phyloP scores from a whole-genome alignment of 257 asterid species.

The Phtheirospermum japonicum region DNA sequence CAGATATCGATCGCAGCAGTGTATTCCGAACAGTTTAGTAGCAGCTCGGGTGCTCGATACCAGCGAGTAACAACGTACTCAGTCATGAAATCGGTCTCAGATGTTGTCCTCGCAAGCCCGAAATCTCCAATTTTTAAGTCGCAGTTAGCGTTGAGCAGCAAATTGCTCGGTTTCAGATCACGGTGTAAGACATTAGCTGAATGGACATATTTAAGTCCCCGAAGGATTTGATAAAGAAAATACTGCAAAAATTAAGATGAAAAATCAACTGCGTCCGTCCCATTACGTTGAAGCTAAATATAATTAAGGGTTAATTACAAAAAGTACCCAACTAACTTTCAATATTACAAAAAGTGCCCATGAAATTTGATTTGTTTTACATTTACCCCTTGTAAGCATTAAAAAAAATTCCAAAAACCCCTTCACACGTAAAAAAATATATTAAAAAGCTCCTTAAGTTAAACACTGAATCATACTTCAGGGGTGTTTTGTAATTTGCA shows the following conservation, averaged over 20 bases:
- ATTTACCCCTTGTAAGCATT: too few species aligned
- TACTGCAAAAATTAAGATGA: conserved; percentile 55
- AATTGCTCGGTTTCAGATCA: conserved; percentile 91
- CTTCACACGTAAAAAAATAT: too few species aligned
- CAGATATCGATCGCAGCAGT: conserved; percentile 96
- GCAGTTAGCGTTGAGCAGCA: conserved; percentile 81
- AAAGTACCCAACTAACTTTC: too few species aligned
- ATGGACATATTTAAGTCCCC: conserved; percentile 93
- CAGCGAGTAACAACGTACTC: conserved; percentile 99
- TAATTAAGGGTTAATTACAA: too few species aligned
- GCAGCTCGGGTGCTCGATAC: conserved; percentile 98
- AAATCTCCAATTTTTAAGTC: conserved; percentile 91
- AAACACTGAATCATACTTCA: too few species aligned
- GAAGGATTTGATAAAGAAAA: conserved; percentile 85
- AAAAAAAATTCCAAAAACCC: too few species aligned
- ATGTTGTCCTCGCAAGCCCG: conserved; percentile 97
- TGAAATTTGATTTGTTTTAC: too few species aligned
- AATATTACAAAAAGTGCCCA: too few species aligned
- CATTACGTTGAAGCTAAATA: neutral
- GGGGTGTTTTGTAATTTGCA: too few species aligned
- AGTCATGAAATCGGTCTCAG: conserved; percentile 98
- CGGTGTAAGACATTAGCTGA: conserved; percentile 96
- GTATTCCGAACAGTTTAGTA: conserved; percentile 91
- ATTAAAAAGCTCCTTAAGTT: too few species aligned
- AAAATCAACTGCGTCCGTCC: conserved; percentile 6